Evolutionary conservation across 2,329 filamentous ascomycete genomes (phyloP).

Genomic region (Pseudocercospora ulei): DNA sequence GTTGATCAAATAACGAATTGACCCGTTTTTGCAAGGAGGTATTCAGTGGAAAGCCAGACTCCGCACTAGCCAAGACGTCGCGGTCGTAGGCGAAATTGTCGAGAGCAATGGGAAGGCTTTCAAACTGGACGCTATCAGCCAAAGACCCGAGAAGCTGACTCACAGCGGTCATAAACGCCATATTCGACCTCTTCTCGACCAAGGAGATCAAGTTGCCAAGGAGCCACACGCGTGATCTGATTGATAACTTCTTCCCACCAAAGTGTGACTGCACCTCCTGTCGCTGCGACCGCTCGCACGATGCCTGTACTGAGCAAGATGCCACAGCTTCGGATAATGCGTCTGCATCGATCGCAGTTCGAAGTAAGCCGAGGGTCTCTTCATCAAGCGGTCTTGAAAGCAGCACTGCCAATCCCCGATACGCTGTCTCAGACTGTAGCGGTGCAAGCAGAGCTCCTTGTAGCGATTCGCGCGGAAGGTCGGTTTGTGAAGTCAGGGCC

Average conservation of each 20-base stretch:
- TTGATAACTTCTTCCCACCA: constrained; percentile 7
- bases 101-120: constrained; percentile 31
- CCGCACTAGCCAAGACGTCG: constrained; percentile 40
- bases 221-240: constrained; percentile 46
- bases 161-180: constrained; percentile 48
- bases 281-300: not conserved
- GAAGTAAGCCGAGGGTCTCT: constrained; percentile 25
- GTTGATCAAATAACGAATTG: constrained; percentile 61
- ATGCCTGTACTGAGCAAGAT: constrained; percentile 2
- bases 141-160: constrained; percentile 49
- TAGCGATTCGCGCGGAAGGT: constrained; percentile 24
- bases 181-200: constrained; percentile 17
- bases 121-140: constrained; percentile 48
- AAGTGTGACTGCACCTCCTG: not conserved
- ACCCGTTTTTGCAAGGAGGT: constrained; percentile 56
- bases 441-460: constrained; percentile 31
- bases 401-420: constrained; percentile 27
- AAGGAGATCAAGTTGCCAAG: constrained; percentile 50
- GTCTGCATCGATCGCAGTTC: constrained; percentile 22
- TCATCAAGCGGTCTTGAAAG: constrained; percentile 26
- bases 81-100: constrained; percentile 32
- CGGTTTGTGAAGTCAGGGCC: constrained; percentile 23
- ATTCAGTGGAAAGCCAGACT: constrained; percentile 31
- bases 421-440: constrained; percentile 24
- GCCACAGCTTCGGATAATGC: constrained; percentile 21